These are phyloP conservation scores for Dichomitus squalens DNA, from an alignment of 1,284 basidiomycete species.

Conservation along the genomic window DNA sequence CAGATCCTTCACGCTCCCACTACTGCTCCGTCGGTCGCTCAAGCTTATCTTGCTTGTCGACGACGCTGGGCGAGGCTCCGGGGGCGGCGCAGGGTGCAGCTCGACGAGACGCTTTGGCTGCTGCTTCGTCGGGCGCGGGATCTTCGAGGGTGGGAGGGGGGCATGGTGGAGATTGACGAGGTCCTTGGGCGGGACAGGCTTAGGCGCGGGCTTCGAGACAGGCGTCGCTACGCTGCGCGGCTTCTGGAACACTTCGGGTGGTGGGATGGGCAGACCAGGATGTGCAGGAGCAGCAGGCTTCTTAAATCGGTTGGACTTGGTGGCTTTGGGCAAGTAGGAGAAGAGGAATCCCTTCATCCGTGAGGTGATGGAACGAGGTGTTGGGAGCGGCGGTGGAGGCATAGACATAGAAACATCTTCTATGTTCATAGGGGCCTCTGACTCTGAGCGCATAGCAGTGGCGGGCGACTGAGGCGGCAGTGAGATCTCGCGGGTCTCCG, in stretches of 20 bases:
- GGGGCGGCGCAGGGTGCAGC: constrained; percentile 51
- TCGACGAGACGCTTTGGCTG: constrained; percentile 56
- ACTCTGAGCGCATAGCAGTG: constrained; percentile 1
- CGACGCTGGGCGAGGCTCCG: constrained; percentile 26
- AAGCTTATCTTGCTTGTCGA: constrained; percentile 19
- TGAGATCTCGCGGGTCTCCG: constrained; percentile 8
- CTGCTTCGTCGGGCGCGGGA: constrained; percentile 39
- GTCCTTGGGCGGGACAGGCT: constrained; percentile 57
- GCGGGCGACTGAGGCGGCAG: constrained; percentile 4
- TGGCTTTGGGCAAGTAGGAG: constrained; percentile 59
- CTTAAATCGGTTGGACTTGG: constrained; percentile 33
- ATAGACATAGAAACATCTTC: constrained; percentile 6
- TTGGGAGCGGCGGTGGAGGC: constrained; percentile 4
- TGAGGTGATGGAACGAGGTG: constrained; percentile 28
- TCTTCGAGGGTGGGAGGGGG: constrained; percentile 44
- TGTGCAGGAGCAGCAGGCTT: constrained; percentile 20
- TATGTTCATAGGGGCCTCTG: background rate
- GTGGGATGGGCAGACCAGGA: constrained; percentile 53
- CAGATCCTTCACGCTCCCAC: constrained; percentile 69
- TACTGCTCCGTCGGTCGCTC: constrained; percentile 54
- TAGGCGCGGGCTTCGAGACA: constrained; percentile 47
- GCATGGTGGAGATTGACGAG: constrained; percentile 59
- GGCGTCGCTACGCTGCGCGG: constrained; percentile 62
- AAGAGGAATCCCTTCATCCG: constrained; percentile 54
- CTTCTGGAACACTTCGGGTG: constrained; percentile 49